Conservation (phyloP, 305 asterid species). For the Stenogyne calaminthoides region DNA sequence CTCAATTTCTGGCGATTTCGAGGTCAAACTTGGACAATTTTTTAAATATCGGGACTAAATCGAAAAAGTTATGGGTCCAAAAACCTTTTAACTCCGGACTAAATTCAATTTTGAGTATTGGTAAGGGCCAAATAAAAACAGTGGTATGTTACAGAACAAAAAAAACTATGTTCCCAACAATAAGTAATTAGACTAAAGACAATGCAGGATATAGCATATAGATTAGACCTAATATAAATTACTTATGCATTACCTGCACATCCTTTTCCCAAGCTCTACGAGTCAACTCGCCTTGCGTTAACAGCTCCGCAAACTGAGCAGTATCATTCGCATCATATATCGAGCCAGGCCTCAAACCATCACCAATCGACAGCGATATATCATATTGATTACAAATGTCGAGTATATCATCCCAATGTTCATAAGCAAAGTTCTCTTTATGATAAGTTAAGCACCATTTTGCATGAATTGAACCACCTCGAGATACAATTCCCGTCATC, state of each 20-base stretch:
- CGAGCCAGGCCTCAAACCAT: slow-evolving; percentile 96
- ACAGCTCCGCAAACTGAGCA: slow-evolving; percentile 94
- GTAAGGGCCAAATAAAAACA: background rate
- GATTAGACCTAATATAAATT: background rate
- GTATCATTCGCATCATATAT: slow-evolving; percentile 94
- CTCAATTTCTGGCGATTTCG: too few species aligned
- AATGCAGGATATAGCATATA: background rate
- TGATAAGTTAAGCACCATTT: slow-evolving; percentile 98
- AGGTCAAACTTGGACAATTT: too few species aligned
- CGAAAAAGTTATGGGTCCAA: too few species aligned
- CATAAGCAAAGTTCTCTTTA: slow-evolving; percentile 92
- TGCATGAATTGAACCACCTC: slow-evolving; percentile 99
- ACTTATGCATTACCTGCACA: slow-evolving; percentile 67
- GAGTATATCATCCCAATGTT: slow-evolving; percentile 95
- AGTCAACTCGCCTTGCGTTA: slow-evolving; percentile 94
- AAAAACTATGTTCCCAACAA: background rate
- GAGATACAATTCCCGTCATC: slow-evolving; percentile 94
- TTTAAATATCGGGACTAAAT: too few species aligned
- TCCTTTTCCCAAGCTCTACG: slow-evolving; percentile 97
- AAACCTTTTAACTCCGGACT: background rate
- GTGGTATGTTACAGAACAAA: background rate
- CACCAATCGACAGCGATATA: slow-evolving; percentile 88
- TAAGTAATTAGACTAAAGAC: background rate
- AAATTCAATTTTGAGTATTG: background rate
- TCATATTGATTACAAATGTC: slow-evolving; percentile 94